Evolutionary conservation across 192 early-diverging fungal species (phyloP).

Genomic region (Pecoramyces ruminantium): DNA sequence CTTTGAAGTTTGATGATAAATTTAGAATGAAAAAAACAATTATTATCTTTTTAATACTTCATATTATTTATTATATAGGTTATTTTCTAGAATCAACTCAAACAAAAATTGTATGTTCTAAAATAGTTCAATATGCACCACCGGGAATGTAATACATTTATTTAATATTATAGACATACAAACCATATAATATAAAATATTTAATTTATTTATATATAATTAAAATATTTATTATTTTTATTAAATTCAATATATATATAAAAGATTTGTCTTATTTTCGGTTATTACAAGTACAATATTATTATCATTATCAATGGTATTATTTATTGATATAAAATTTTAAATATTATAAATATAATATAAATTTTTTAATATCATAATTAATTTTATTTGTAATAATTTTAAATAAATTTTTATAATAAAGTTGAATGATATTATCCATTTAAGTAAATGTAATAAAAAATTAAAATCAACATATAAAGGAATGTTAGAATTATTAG

Average conservation of each 20-base stretch:
- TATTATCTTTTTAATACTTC: neutral
- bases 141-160: neutral
- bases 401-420: too few species aligned
- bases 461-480: neutral
- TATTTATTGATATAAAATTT: too few species aligned
- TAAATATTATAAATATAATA: too few species aligned
- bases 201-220: too few species aligned
- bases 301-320: neutral
- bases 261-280: neutral
- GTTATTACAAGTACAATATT: neutral
- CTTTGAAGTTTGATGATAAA: neutral
- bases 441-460: neutral
- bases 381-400: too few species aligned
- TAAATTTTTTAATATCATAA: too few species aligned
- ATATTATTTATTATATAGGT: neutral
- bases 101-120: neutral
- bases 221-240: too few species aligned
- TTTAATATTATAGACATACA: too few species aligned
- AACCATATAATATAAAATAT: too few species aligned
- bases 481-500: neutral
- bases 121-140: neutral
- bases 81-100: neutral
- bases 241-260: too few species aligned
- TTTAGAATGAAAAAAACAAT: neutral
- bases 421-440: neutral